Evolutionary conservation across 1,139 yeast genomes (phyloP), one percentile per base, ranked within the genome.

Genomic region (Entelexis sorbosivorans): DNA sequence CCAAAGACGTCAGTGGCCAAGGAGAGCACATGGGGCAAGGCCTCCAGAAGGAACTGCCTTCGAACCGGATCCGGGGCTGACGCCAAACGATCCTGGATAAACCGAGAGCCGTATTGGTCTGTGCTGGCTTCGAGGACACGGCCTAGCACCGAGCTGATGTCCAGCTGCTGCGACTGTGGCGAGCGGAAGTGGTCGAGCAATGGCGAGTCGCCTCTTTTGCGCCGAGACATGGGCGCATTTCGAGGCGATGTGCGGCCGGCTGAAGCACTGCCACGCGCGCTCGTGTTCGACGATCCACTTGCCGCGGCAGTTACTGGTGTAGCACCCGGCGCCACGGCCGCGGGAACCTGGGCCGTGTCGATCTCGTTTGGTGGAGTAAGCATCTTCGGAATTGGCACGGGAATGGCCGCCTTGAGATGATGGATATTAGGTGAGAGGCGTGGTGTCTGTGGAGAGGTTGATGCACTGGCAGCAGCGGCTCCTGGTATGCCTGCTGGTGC

Each of bases 1-100:
- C 98, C 98, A 70, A 93, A 93, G 8, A 91, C 98, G 69, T 93
- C 98, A 9, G 95, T 87, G 84, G 91, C 86, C 57, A 93, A 72
- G 55, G 83, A 91, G 55, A 82, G 73, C 1, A 93, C 76, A 55
- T 79, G 77, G 28, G 80, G 82, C 62, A 87, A 73, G 44, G 91
- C 81, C 67, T 89, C 97, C 58, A 82, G 81, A 69, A 91, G 89
- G 38, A 93, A 78, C 16, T 77, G 78, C 61, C 85, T 94, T 61
- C 83, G 85, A 62, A 87, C 94, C 39, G 77, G 82, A 16, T 72
- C 72, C 11, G 75, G 60, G 0, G 95, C 82, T 6, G 67, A 68
- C 13, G 82, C 84, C 34, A 93, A 72, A 61, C 84, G 83, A 60
- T 88, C 95, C 68, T 91, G 99, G 57, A 91, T 89, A 60, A 91